phyloP scores from a whole-genome alignment of 2,329 filamentous ascomycete genomes.

The Clarireedia monteithiana region DNA sequence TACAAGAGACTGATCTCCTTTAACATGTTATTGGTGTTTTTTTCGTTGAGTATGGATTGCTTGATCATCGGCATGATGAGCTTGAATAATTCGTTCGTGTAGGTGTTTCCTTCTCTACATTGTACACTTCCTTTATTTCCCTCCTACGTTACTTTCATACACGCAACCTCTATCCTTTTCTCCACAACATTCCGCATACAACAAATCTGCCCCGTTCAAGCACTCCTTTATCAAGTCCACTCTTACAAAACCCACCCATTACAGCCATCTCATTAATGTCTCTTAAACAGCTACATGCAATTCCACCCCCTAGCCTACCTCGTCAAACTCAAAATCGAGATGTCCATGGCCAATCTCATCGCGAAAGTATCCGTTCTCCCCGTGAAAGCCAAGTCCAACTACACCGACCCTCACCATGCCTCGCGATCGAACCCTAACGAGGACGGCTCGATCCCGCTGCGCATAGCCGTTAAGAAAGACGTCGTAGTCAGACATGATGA shows the following conservation, averaged over 20 bases:
- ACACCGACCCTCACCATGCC: no score
- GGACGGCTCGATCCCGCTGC: not conserved
- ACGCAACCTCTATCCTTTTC: no score
- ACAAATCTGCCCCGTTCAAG: not conserved
- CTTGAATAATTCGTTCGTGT: conserved; percentile 29
- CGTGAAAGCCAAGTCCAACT: not conserved
- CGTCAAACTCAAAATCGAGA: conserved; percentile 38
- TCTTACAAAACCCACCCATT: not conserved
- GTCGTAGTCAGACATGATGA: not conserved
- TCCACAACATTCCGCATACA: no score
- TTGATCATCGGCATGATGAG: conserved; percentile 34
- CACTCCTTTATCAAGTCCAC: no score
- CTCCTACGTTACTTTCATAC: no score
- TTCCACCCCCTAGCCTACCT: conserved; percentile 37
- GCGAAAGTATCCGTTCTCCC: conserved; percentile 18
- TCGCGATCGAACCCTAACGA: no score
- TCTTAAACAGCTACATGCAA: conserved; percentile 28
- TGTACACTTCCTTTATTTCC: not conserved
- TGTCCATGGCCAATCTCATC: conserved; percentile 36
- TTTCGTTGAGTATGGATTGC: conserved; percentile 36
- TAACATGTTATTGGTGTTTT: conserved; percentile 33
- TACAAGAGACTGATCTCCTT: conserved; percentile 34
- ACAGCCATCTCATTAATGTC: not conserved
- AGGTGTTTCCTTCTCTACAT: conserved; percentile 11
- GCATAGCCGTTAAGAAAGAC: not conserved